Evolutionary conservation across 352 stramenopile species (phyloP), one percentile per base, ranked within the genome.

Genomic region (Saprolegnia parasitica): DNA sequence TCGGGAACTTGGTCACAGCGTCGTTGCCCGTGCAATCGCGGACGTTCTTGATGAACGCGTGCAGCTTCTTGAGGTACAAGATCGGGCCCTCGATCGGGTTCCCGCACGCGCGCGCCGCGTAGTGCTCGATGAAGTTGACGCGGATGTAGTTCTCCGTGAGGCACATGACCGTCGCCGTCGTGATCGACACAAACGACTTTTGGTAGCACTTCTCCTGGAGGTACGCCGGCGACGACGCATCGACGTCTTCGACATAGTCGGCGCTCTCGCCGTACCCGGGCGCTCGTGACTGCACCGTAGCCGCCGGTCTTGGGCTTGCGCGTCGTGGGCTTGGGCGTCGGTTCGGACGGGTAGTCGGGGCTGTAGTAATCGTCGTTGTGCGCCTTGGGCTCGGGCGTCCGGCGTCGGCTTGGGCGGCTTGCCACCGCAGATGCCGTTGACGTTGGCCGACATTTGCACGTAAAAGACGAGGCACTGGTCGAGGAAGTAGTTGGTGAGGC

Each of bases 61-160:
- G 63, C n/a, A 70, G 63, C 13, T 70, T 70, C 16, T 29, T 20
- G 26, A 70, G 63, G 63, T 70, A 70, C 29, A 70, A n/a, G 0
- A 61, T 61, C 20, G 63, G 63, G 4, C 63, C 63, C 50, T 70
- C 63, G 10, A 70, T 50, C 23, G 63, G 63, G 47, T 70, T 70
- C 15, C 54, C 35, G 39, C 63, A 70, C 20, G 63, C 63, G 1
- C 35, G n/a, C 13, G 63, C 42, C 20, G 63, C 63, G 49, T 70
- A 70, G 63, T 70, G 63, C 37, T 70, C 63, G 40, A 70, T 70
- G 45, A 70, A 70, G 37, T 70, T 70, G 63, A 70, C 50, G 24
- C 63, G 63, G 35, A 70, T 70, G 63, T 70, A 70, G 42, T 70
- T 70, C 50, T 70, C 63, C 23, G 63, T 70, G 45, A 70, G 13